These are phyloP conservation scores for Sporothrix humicola DNA, from an alignment of 2,329 filamentous ascomycete species.

Conservation along the genomic window DNA sequence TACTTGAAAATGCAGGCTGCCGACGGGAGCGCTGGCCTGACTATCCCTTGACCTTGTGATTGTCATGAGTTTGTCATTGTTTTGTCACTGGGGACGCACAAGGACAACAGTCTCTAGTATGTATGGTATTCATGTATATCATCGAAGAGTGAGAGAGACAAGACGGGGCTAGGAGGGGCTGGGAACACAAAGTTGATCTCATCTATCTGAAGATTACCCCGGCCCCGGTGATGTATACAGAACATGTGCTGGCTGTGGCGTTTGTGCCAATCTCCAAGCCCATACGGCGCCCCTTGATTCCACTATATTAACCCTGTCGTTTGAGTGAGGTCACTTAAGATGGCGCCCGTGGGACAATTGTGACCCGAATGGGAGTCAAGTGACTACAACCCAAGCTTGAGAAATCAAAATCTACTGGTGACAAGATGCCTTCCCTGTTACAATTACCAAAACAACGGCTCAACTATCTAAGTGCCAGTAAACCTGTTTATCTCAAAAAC, in stretches of 20 bases:
- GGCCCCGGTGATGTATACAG: neutral
- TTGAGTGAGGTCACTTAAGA: conserved; percentile 14
- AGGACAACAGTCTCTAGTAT: neutral
- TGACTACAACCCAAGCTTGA: no score
- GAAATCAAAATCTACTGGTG: no score
- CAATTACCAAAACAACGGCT: no score
- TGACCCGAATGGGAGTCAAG: no score
- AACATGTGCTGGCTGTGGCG: neutral
- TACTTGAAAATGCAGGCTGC: conserved; percentile 4
- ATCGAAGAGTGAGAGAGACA: neutral
- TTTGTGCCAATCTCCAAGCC: neutral
- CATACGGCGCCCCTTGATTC: neutral
- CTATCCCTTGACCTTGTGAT: neutral
- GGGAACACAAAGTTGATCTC: neutral
- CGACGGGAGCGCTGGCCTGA: neutral
- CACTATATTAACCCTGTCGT: neutral
- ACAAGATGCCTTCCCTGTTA: no score
- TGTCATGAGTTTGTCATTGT: conserved; percentile 24
- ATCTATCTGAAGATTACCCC: neutral
- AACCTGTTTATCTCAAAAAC: no score
- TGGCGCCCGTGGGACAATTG: neutral
- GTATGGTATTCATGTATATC: neutral
- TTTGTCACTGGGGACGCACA: neutral
- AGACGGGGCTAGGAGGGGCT: neutral
- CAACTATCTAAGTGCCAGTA: no score